Evolutionary conservation across 2,329 filamentous ascomycete genomes (phyloP).

Genomic region (Fusarium sp.): DNA sequence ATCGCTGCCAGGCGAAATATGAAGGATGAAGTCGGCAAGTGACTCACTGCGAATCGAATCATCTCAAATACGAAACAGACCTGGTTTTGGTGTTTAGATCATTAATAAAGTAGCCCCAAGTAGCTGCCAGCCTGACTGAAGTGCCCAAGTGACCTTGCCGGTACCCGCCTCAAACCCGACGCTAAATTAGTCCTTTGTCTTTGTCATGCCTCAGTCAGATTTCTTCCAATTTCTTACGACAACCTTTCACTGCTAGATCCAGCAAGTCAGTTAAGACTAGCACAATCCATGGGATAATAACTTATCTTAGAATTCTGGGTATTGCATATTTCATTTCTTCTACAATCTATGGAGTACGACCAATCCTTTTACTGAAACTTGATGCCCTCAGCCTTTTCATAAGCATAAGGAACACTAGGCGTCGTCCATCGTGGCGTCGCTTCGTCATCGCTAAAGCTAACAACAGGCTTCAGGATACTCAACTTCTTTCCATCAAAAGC

Average conservation of each 20-base stretch:
- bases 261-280: no score
- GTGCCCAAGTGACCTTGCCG: accelerated
- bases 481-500: constrained; percentile 12
- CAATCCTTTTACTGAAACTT: not conserved
- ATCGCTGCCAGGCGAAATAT: not conserved
- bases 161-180: not conserved
- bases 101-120: not conserved
- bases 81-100: not conserved
- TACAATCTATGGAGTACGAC: no score
- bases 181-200: not conserved
- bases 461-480: constrained; percentile 17
- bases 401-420: constrained; percentile 17
- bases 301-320: no score
- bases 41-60: not conserved
- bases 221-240: not conserved
- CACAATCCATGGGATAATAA: no score
- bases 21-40: not conserved
- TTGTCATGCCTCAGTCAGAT: not conserved
- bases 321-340: accelerated
- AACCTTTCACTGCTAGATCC: not conserved
- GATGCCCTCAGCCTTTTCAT: constrained; percentile 9
- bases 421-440: constrained; percentile 8
- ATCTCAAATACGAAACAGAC: not conserved
- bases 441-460: not conserved
- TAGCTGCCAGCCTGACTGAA: accelerated